Base-by-base conservation (phyloP, 2,329 filamentous ascomycete species). In the Huntiella savannae region DNA sequence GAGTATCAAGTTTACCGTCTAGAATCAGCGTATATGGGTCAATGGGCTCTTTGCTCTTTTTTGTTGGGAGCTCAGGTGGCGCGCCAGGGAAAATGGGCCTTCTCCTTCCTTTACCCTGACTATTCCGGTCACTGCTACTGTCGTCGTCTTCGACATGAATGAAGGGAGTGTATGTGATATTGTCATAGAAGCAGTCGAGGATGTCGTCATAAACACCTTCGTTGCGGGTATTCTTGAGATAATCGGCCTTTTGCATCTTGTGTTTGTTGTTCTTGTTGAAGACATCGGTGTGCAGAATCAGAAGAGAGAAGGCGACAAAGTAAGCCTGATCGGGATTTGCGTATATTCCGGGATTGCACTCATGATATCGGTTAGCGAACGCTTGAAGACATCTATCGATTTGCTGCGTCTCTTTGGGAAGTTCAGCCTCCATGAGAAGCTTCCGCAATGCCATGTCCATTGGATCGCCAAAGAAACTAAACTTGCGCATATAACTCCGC, bases 201-300 rank as follows among this genome's bases (percentile, higher is more conserved):
- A 96, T 82, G 53, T 96, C 88, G 53, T 92, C 83, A 45, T 82
- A 83, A n/a, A 96, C 82, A 11, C 85, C 85, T 58, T 96, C 87
- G 3, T 83, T 86, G 16, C 77, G 78, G 0, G 87, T 92, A 59
- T 96, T 96, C 62, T 92, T 95, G 54, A 96, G 71, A 61, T 98
- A 98, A 57, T 96, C 91, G 1, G 73, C 65, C 58, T 93, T 92
- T 57, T 93, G 86, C 91, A 98, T 98, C 63, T 98, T 98, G 60
- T 91, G 75, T 64, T 96, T 96, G 65, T 96, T 96, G 66, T 96
- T 98, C 63, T 93, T 94, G 68, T 98, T 98, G 74, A 96, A 96
- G n/a, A 93, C 84, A 58, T 98, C 91, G 0, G 91, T 96, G 56
- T 98, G 91, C 33, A 98, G 68, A 54, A 98, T 95, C 50, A 98